Evolutionary conservation across 106 monocot genomes (phyloP).

Genomic region (Allium sativum): DNA sequence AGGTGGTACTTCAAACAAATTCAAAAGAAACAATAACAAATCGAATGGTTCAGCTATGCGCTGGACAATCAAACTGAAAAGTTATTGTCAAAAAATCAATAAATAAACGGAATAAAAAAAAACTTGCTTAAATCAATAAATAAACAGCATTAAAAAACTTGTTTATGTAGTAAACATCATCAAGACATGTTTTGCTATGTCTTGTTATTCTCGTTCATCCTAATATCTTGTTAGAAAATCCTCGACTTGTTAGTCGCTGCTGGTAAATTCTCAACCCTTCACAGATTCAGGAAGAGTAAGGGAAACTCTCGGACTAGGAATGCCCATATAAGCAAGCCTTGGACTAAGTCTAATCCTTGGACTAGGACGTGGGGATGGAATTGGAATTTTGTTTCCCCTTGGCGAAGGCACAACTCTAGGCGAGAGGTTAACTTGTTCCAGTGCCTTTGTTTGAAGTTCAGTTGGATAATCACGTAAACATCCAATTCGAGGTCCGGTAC

Average conservation of each 20-base stretch:
- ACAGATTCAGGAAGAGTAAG: constrained; percentile 41
- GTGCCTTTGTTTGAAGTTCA: constrained; percentile 22
- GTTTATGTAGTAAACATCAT: neutral
- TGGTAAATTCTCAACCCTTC: neutral
- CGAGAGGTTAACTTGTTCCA: constrained; percentile 39
- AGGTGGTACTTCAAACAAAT: neutral
- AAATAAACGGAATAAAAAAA: neutral
- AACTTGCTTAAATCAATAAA: neutral
- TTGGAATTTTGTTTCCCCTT: constrained; percentile 25
- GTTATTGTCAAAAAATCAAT: neutral
- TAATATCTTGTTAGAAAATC: neutral
- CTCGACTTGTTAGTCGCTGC: neutral
- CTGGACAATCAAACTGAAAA: neutral
- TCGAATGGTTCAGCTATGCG: neutral
- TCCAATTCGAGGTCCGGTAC: constrained; percentile 33
- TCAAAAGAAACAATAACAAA: neutral
- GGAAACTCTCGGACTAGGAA: constrained; percentile 25
- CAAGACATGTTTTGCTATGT: neutral
- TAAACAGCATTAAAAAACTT: neutral
- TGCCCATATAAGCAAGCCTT: constrained; percentile 38
- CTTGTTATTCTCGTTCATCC: neutral
- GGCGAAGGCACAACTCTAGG: constrained; percentile 20
- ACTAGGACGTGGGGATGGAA: constrained; percentile 76
- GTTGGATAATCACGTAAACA: constrained; percentile 35
- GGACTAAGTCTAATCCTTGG: constrained; percentile 55